These are phyloP conservation scores for Sesbania bispinosa DNA, from an alignment of 306 rosid genomes.

Conservation along the genomic window DNA sequence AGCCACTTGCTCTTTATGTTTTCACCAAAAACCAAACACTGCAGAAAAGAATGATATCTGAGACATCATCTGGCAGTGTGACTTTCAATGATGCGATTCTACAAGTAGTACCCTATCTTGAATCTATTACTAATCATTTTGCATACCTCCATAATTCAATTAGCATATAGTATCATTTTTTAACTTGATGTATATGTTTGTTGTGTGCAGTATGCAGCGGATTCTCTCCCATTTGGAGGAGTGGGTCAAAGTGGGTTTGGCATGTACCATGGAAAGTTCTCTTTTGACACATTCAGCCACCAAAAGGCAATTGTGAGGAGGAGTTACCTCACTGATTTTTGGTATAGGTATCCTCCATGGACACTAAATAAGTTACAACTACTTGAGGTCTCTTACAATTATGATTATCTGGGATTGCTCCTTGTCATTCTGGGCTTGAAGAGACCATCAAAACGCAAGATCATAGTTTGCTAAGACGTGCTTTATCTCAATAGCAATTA, in stretches of 20 bases:
- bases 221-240: conserved; percentile 77
- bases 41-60: conserved; percentile 53
- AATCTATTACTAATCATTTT: not conserved
- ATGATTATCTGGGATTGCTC: conserved; percentile 51
- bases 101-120: conserved; percentile 38
- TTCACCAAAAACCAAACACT: conserved; percentile 60
- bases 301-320: conserved; percentile 51
- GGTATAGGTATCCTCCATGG: conserved; percentile 90
- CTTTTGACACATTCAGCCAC: conserved; percentile 80
- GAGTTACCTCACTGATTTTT: conserved; percentile 61
- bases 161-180: not conserved
- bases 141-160: not conserved
- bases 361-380: conserved; percentile 53
- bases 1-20: conserved; percentile 69
- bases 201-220: conserved; percentile 62
- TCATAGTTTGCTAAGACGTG: not conserved
- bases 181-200: not conserved
- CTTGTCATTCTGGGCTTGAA: conserved; percentile 55
- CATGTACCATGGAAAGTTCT: conserved; percentile 76
- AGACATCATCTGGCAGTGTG: conserved; percentile 79
- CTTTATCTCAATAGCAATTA: not conserved
- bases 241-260: conserved; percentile 84
- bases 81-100: conserved; percentile 60
- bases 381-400: conserved; percentile 44
- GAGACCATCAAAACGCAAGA: conserved; percentile 23